These are phyloP conservation scores for Nissolia schottii DNA, from an alignment of 306 rosid genomes.

Conservation along the genomic window DNA sequence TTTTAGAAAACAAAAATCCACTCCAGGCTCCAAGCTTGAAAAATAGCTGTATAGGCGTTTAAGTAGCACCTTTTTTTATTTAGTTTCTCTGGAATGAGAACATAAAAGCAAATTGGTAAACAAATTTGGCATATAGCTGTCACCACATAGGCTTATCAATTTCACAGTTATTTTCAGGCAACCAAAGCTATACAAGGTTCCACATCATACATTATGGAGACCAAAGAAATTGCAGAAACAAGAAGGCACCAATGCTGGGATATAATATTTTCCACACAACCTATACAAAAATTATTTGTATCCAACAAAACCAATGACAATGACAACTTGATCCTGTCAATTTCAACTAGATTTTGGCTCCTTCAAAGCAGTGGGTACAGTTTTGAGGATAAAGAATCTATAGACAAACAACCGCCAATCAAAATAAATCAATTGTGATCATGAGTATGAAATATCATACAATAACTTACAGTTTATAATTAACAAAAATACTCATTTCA, in stretches of 20 bases:
- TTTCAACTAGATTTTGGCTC: background rate
- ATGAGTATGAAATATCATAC: background rate
- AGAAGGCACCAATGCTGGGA: background rate
- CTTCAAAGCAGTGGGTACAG: background rate
- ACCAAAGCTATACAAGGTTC: conserved; percentile 13
- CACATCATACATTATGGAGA: conserved; percentile 5
- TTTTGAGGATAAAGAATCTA: conserved; percentile 4
- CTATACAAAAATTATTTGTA: conserved; percentile 18
- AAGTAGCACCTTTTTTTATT: background rate
- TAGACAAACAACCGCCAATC: conserved; percentile 18
- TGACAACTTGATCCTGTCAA: background rate
- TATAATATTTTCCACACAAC: conserved; percentile 13
- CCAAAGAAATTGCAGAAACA: conserved; percentile 11
- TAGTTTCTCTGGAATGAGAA: background rate
- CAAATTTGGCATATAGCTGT: no score
- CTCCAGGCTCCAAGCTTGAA: background rate
- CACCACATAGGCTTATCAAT: no score
- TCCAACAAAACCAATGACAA: background rate
- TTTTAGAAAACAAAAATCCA: no score
- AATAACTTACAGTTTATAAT: conserved; percentile 10
- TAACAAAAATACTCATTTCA: conserved; percentile 18
- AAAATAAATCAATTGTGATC: conserved; percentile 14
- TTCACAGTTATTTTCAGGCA: background rate
- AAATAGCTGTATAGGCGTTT: background rate
- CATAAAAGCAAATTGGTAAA: background rate